Evolutionary conservation across 106 monocot genomes (phyloP).

Genomic region (Dendrobium huoshanense): DNA sequence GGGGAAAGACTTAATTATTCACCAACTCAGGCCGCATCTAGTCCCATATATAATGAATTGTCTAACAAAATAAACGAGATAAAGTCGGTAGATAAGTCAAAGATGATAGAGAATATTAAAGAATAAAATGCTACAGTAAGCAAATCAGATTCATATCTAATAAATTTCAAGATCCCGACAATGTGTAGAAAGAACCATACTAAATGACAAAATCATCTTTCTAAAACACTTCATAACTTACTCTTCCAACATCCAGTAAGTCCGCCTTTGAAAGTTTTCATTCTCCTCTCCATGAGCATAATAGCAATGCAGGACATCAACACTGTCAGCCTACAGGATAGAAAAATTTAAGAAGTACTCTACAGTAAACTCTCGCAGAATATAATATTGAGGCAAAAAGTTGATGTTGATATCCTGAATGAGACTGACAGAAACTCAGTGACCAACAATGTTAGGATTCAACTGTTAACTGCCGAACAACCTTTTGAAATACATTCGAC

Average conservation of each 20-base stretch:
- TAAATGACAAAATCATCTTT: neutral
- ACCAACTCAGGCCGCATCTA: neutral
- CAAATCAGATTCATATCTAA: no score
- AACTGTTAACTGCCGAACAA: neutral
- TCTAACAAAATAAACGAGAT: no score
- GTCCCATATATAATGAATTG: neutral
- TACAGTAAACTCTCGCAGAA: neutral
- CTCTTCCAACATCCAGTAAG: slow-evolving; percentile 93
- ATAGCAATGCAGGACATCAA: slow-evolving; percentile 94
- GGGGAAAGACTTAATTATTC: neutral
- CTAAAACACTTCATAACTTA: neutral
- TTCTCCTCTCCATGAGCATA: slow-evolving; percentile 98
- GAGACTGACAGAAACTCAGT: neutral
- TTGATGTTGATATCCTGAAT: no score
- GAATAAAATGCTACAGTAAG: no score
- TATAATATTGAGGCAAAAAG: neutral
- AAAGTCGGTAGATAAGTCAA: neutral
- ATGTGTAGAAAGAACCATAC: no score
- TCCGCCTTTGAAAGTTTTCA: slow-evolving; percentile 82
- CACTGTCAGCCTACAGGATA: slow-evolving; percentile 61
- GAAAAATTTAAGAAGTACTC: neutral
- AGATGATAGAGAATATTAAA: no score
- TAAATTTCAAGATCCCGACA: no score
- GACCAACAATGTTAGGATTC: neutral
- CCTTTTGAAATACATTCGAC: no score